Base-by-base conservation (phyloP, 768 basidiomycete species). In the Rhodosporidiobolus odoratus region DNA sequence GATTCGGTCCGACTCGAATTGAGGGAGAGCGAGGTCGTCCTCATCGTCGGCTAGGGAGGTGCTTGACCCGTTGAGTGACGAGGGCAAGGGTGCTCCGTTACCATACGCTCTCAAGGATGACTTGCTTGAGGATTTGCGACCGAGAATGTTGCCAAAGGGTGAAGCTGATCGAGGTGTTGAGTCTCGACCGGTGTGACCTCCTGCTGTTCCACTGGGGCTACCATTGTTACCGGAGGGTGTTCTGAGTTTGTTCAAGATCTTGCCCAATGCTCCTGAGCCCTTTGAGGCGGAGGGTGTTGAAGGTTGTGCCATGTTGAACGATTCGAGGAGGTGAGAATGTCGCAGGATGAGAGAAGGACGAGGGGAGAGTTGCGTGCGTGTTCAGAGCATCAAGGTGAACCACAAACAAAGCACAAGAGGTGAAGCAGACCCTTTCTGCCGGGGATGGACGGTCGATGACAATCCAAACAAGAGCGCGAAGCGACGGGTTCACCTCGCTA, bases 241-340 rank as follows among this genome's bases (percentile, higher is more conserved):
- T 3, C 72, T 50, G 9, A 73, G 72, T 61, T 73, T 73, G 67
- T 66, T 58, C 32, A 73, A 37, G 32, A 69, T 50, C 25, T 62
- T 62, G 54, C 67, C 67, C 21, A 73, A 50, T 30, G 66, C 40
- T 35, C 54, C 62, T 4, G 71, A 48, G 23, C 59, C 60, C 32
- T 58, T 62, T 25, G 38, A n/a, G 17, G 53, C 45, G 23, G 69
- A 66, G 27, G 64, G 69, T 0, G 69, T 71, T 6, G 69, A 66
- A 13, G 69, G 69, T 50, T 17, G 9, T 32, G 2, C 5, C 32
- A 58, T 27, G 16, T 48, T 27, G n/a, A 35, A 21, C 13, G 41
- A 35, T 43, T 12, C 43, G 43, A 21, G 43, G 23, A 50, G 48
- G n/a, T 17, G 48, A 50, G 48, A 50, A 23, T 15, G 48, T 15